A percentile compares a stretch with the other conserved stretches of the same genome.
phyloP scores from a whole-genome alignment of 164 flowering plant species.

The Malania oleifera region DNA sequence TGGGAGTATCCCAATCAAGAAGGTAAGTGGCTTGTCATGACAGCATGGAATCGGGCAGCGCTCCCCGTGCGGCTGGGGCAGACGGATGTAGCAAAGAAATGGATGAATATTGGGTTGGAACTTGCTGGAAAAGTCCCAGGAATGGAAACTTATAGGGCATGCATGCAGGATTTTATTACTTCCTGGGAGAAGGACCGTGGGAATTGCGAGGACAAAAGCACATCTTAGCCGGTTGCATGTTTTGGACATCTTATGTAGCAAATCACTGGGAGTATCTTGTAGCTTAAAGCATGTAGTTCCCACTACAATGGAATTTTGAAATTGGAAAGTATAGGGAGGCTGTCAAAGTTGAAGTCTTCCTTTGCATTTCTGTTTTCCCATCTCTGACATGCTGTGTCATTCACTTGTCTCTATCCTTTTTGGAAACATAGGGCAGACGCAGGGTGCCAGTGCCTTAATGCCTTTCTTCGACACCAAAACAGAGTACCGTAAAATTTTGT shows the following conservation, averaged over 20 bases:
- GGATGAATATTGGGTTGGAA: conserved; percentile 81
- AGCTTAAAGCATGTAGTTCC: too few relatives aligned
- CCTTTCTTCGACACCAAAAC: too few relatives aligned
- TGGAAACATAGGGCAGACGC: too few relatives aligned
- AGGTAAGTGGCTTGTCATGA: conserved; percentile 82
- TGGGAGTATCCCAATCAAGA: conserved; percentile 82
- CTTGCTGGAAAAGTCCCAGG: conserved; percentile 54
- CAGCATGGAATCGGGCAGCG: conserved; percentile 90
- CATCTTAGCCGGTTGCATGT: conserved; percentile 1
- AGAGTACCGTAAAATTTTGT: too few relatives aligned
- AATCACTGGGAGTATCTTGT: too few relatives aligned
- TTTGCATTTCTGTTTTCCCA: too few relatives aligned
- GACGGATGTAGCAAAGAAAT: conserved; percentile 50
- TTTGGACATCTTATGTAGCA: not conserved
- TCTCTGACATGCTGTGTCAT: too few relatives aligned
- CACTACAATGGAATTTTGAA: too few relatives aligned
- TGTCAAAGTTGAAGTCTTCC: too few relatives aligned
- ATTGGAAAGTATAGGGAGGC: too few relatives aligned
- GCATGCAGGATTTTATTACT: conserved; percentile 69
- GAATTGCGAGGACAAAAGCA: conserved; percentile 8
- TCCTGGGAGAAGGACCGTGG: conserved; percentile 37
- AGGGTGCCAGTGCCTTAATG: too few relatives aligned
- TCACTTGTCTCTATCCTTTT: too few relatives aligned
- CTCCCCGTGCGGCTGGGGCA: conserved; percentile 59
- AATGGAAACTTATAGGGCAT: conserved; percentile 48